phyloP scores from a whole-genome alignment of 331 rosid genomes.

The Malus hybrid region DNA sequence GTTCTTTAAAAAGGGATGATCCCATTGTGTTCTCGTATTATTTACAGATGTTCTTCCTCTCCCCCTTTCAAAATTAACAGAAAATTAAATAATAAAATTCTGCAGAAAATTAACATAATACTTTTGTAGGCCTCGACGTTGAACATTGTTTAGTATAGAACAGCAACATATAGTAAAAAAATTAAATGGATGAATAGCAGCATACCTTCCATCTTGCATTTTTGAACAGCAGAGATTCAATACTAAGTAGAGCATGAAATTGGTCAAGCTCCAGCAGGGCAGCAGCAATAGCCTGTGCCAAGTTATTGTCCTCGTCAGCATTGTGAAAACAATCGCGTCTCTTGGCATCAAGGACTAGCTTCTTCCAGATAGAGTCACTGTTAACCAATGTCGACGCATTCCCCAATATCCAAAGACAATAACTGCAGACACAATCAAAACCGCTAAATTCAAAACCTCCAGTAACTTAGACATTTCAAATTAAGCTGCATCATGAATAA shows the following conservation, averaged over 20 bases:
- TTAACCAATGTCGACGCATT: conserved; percentile 35
- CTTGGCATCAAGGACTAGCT: conserved; percentile 32
- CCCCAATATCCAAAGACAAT: conserved; percentile 61
- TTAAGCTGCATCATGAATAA: background rate
- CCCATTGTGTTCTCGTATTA: rapidly evolving
- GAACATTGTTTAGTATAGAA: background rate
- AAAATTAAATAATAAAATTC: background rate
- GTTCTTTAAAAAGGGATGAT: too few relatives aligned
- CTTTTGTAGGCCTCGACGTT: background rate
- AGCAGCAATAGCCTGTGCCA: conserved; percentile 17
- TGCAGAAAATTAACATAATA: background rate
- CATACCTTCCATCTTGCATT: conserved; percentile 28
- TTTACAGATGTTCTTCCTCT: background rate
- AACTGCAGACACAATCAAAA: conserved; percentile 13
- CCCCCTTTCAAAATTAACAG: background rate
- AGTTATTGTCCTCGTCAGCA: conserved; percentile 36
- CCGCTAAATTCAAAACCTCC: background rate
- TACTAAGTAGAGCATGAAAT: conserved; percentile 18
- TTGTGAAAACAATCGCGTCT: conserved; percentile 32
- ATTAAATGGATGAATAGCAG: background rate
- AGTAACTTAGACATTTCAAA: background rate
- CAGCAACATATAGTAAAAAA: background rate
- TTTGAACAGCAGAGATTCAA: conserved; percentile 16
- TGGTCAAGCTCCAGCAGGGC: conserved; percentile 39
- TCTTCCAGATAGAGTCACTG: conserved; percentile 44